Conservation (phyloP, 2,329 filamentous ascomycete species). For the Paramyrothecium sp. region DNA sequence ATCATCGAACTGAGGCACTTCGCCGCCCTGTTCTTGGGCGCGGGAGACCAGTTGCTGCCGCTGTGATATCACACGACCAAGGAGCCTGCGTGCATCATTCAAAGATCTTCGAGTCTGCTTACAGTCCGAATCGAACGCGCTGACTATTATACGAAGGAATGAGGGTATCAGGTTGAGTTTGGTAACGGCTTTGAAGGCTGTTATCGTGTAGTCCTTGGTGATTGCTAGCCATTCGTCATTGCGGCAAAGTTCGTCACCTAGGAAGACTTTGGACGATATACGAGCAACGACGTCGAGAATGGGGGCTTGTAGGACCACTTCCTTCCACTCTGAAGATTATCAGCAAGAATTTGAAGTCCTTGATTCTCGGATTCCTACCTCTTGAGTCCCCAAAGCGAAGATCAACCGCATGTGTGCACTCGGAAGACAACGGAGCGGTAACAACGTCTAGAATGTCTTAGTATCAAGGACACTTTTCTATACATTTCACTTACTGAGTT, state of each 20-base stretch:
- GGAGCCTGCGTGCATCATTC: constrained; percentile 3
- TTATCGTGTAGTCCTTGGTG: constrained; percentile 44
- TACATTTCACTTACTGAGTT: neutral
- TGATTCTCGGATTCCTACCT: neutral
- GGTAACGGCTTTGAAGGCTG: constrained; percentile 26
- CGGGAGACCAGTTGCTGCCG: constrained; percentile 31
- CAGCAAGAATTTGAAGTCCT: neutral
- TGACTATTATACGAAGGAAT: constrained; percentile 42
- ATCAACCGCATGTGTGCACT: neutral
- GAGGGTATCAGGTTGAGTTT: constrained; percentile 39
- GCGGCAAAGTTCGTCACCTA: constrained; percentile 36
- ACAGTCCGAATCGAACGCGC: constrained; percentile 39
- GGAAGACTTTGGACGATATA: constrained; percentile 28
- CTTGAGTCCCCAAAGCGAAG: neutral
- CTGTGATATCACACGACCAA: constrained; percentile 40
- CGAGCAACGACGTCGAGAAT: neutral
- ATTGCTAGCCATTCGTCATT: constrained; percentile 43
- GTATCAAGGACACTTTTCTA: neutral
- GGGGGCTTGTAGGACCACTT: neutral
- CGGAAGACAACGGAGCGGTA: neutral
- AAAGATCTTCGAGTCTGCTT: constrained; percentile 24
- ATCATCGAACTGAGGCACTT: constrained; percentile 36
- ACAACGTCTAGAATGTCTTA: neutral
- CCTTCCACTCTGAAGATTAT: neutral
- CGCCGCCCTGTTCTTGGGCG: constrained; percentile 4